These are phyloP conservation scores for Verticillium nubilum DNA, from an alignment of 2,329 filamentous ascomycete species.

Conservation along the genomic window DNA sequence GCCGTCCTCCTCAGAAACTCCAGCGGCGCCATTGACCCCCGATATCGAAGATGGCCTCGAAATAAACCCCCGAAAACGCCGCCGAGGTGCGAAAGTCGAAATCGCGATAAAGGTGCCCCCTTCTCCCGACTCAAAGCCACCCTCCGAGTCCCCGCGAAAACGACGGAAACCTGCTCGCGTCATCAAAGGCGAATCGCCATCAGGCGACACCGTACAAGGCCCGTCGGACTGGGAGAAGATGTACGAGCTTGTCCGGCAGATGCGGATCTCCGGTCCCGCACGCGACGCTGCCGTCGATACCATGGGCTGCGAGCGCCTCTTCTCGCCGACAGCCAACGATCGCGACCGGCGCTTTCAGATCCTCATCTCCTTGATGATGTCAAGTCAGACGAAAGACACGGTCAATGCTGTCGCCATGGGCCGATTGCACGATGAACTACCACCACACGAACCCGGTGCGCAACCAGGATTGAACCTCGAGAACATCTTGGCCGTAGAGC, in stretches of 20 bases:
- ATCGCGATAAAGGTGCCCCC: conserved; percentile 15
- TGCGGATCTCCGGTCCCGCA: conserved; percentile 57
- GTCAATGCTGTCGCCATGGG: conserved; percentile 81
- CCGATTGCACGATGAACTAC: conserved; percentile 69
- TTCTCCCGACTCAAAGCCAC: conserved; percentile 7
- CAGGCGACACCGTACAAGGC: conserved; percentile 40
- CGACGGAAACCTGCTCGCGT: conserved; percentile 40
- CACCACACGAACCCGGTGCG: conserved; percentile 38
- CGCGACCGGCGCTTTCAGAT: conserved; percentile 74
- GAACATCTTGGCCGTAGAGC: conserved; percentile 68
- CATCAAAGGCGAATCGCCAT: conserved; percentile 29
- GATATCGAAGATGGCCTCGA: conserved; percentile 55
- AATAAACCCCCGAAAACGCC: conserved; percentile 38
- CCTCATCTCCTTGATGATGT: conserved; percentile 82
- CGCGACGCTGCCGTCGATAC: conserved; percentile 86
- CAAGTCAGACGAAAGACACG: conserved; percentile 88
- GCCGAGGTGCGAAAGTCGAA: conserved; percentile 31
- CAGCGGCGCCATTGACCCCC: conserved; percentile 3
- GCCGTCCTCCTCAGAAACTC: conserved; percentile 14
- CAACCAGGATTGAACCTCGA: conserved; percentile 61
- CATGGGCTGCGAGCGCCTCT: conserved; percentile 87
- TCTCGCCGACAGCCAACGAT: conserved; percentile 42
- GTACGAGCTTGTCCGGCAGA: conserved; percentile 70
- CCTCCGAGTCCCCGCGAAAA: conserved; percentile 20
- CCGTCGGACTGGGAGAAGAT: conserved; percentile 80